Conservation (phyloP, 2,329 filamentous ascomycete genomes). For the Talaromyces sp. region DNA sequence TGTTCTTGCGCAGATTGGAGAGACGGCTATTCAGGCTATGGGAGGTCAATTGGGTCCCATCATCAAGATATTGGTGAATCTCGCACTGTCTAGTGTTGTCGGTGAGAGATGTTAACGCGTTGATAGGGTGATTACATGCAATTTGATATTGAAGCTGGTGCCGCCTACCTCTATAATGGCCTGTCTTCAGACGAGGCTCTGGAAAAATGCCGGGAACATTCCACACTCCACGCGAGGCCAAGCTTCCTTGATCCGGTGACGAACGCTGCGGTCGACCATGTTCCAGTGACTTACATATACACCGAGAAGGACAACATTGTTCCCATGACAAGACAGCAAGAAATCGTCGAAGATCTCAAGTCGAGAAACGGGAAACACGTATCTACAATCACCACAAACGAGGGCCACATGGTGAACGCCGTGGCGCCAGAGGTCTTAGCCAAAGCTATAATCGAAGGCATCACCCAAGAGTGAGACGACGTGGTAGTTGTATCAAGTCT, state of each 20-base stretch:
- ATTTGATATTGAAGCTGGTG: slow-evolving; percentile 6
- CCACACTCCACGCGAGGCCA: slow-evolving; percentile 27
- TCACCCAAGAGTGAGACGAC: neutral
- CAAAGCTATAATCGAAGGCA: slow-evolving; percentile 17
- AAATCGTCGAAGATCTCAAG: slow-evolving; percentile 30
- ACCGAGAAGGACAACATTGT: slow-evolving; percentile 30
- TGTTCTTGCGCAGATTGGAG: slow-evolving; percentile 18
- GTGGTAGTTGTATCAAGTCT: neutral
- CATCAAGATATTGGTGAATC: slow-evolving; percentile 8
- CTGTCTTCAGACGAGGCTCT: slow-evolving; percentile 8
- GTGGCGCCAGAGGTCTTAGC: slow-evolving; percentile 24
- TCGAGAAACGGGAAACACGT: slow-evolving; percentile 31
- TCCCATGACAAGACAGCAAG: slow-evolving; percentile 27
- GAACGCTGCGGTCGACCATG: slow-evolving; percentile 32
- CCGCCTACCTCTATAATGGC: neutral
- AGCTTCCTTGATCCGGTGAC: slow-evolving; percentile 31
- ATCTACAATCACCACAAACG: slow-evolving; percentile 29
- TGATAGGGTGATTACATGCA: slow-evolving; percentile 16
- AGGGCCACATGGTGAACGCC: slow-evolving; percentile 30
- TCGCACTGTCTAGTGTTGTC: too few relatives aligned
- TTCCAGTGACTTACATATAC: slow-evolving; percentile 34
- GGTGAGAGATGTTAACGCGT: neutral
- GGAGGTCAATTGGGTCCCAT: neutral
- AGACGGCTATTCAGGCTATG: slow-evolving; percentile 4
- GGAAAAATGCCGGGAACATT: slow-evolving; percentile 20